Conservation (phyloP, 2,329 filamentous ascomycete species). For the Cordyceps farinosa region DNA sequence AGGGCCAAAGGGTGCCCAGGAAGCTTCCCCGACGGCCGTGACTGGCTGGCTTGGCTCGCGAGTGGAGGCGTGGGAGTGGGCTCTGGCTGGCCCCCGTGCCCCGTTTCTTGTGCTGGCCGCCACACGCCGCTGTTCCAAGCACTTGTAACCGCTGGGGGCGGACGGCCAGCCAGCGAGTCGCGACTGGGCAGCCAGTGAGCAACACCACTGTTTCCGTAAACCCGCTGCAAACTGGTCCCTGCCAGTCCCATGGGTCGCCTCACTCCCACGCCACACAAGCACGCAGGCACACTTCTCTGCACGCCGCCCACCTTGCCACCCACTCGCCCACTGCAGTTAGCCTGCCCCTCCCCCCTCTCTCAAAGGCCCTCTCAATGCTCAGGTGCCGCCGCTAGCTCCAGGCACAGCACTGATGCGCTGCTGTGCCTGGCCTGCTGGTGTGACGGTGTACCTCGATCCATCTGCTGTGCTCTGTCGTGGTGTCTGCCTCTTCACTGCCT, state of each 20-base stretch:
- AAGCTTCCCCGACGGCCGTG: not conserved
- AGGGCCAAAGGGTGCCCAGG: not conserved
- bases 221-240: too few relatives aligned
- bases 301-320: not conserved
- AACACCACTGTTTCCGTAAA: too few relatives aligned
- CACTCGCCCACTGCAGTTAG: not conserved
- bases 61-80: conserved; percentile 1
- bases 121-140: not conserved
- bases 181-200: too few relatives aligned
- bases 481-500: not conserved
- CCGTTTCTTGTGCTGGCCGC: not conserved
- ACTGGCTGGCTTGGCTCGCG: not conserved
- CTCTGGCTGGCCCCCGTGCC: not conserved
- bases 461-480: not conserved
- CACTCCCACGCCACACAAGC: not conserved
- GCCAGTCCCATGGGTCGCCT: too few relatives aligned
- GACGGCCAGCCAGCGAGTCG: too few relatives aligned
- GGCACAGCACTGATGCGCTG: not conserved
- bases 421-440: not conserved
- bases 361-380: not conserved
- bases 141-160: not conserved
- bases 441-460: not conserved
- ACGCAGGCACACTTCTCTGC: not conserved
- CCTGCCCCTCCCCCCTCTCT: not conserved
- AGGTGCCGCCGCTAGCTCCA: not conserved